Evolutionary conservation across 2,329 filamentous ascomycete species (phyloP).

Genomic region (Emergomyces africanus): DNA sequence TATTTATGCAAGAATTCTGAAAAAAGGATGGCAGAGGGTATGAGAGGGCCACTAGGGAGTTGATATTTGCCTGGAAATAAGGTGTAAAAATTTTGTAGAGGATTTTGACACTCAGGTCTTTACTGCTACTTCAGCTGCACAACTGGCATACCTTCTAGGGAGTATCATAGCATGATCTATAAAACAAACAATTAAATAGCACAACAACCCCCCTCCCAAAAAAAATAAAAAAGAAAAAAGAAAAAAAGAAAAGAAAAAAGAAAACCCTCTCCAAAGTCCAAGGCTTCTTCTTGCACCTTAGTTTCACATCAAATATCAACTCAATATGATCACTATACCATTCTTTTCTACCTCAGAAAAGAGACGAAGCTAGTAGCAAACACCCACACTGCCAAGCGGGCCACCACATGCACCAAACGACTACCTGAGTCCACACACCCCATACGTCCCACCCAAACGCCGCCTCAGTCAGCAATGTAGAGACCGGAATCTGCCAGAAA

Average conservation of each 20-base stretch:
- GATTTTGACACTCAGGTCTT: not conserved
- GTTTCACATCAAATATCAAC: not conserved
- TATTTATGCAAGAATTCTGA: not conserved
- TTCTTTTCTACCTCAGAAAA: slow-evolving; percentile 9
- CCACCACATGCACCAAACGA: slow-evolving; percentile 95
- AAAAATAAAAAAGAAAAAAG: too few relatives aligned
- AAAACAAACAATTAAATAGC: not conserved
- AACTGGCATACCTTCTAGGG: not conserved
- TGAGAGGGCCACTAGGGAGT: not conserved
- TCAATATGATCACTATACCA: not conserved
- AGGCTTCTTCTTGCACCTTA: not conserved
- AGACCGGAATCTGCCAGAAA: slow-evolving; percentile 38
- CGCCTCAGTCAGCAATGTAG: slow-evolving; percentile 53
- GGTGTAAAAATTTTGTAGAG: not conserved
- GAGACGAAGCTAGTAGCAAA: slow-evolving; percentile 22
- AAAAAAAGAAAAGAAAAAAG: too few relatives aligned
- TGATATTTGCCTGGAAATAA: not conserved
- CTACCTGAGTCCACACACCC: slow-evolving; percentile 77
- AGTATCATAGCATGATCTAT: not conserved
- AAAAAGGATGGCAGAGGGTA: not conserved
- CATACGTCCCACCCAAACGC: slow-evolving; percentile 82
- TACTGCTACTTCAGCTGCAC: not conserved
- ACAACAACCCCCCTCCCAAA: too few relatives aligned
- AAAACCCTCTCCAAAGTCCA: not conserved
- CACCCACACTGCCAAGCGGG: slow-evolving; percentile 66